Base-by-base conservation (phyloP, 2,329 filamentous ascomycete genomes). In the Monascus ruber region DNA sequence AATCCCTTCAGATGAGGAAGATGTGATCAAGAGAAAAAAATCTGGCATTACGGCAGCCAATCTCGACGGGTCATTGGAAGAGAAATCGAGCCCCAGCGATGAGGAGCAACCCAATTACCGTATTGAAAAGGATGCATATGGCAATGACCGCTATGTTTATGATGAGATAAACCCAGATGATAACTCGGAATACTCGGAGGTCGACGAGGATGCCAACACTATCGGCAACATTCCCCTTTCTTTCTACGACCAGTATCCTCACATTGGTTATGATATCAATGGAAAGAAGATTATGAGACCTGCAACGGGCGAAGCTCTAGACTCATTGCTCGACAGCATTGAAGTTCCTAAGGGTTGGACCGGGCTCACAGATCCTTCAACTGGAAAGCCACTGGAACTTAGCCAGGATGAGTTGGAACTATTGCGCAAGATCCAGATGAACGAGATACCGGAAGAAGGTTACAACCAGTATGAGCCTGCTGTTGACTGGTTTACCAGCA, bases 181-280 rank as follows among this genome's bases (percentile, higher is more conserved):
- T 65, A 91, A 96, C 57, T 94, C 88, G 1, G 93, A 98, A 64
- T 89, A 95, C 57, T 84, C 84, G 3, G 89, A 95, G 59, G 81
- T 80, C 3, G 78, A 83, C 45, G 82, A 77, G 40, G 77, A 81
- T 26, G 73, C 72, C 37, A 98, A 98, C 66, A 96, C 91, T 0
- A 95, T 98, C 53, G 93, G 91, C 50, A 74, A 96, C 58, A 98
- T 98, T 43, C 85, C 88, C 4, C 69, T 96, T 36, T 83, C 84
- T 3, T 96, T 94, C 66, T 98, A 98, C 69, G 91, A 98, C 61
- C 83, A 85, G 29, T 98, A 95, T 59, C 91, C 91, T 37, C 91
- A 98, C 60, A 95, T 98, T 58, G 91, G 91, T 43, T 98, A 98
- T 66, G 85, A 95, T 54, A 96, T 98, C 68, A 94, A 98, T 62